Evolutionary conservation across 2,329 filamentous ascomycete genomes (phyloP), one percentile per base, ranked within the genome.

Genomic region (Lecanosticta acicola): DNA sequence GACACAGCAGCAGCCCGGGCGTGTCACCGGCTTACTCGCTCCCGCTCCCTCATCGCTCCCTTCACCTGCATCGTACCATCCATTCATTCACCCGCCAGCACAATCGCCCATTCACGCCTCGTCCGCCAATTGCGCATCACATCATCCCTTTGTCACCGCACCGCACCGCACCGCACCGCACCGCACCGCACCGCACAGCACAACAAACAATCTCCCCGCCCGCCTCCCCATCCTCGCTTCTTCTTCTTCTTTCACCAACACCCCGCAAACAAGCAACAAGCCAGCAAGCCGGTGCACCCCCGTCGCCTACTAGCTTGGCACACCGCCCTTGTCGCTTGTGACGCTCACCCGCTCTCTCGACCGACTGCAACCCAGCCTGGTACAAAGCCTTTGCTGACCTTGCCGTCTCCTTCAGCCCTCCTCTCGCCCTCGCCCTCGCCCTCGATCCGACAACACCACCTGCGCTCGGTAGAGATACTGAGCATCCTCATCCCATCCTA

Each of bases 381-480:
- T 33, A 19, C 42, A 38, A 18, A 39, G 42, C 42, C 42, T 29
- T 44, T 21, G 32, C 45, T 41, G 41, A 41, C 45, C 34, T 29
- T 29, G 11, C 24, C 24, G n/a, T n/a, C 24, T 29, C 24, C 7
- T 7, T 29, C 24, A 29, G 24, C 24, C 11, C 24, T 34, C 13
- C 38, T 43, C 34, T 21, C 21, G 18, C 36, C 16, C 13, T 35
- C 19, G 32, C 34, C 39, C 19, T 8, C 41, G 29, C 32, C 36
- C 17, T 29, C 39, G 17, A 39, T 34, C 24, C 26, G 34, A 26
- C 37, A n/a, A n/a, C n/a, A 34, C 33, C 13, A 43, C 47, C 41
- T 37, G 48, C 48, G 47, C 52, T 54, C 53, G 52, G 58, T 58
- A 54, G 55, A 54, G 45, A 59, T 58, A 59, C 56, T 51, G 57